Evolutionary conservation across 176 grass and related monocot genomes (phyloP).

Genomic region (Musa schizocarpa): DNA sequence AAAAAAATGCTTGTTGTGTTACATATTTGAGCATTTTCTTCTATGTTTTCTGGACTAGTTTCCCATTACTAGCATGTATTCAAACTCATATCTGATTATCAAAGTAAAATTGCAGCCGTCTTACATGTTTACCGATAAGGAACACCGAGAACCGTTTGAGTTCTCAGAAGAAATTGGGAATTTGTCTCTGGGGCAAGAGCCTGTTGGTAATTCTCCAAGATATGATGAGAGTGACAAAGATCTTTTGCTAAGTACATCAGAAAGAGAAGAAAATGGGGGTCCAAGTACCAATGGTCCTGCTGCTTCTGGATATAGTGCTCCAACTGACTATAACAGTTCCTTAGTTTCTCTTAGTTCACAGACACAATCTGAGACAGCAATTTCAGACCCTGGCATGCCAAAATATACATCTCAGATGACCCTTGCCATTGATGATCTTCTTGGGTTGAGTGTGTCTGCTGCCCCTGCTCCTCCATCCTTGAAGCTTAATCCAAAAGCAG

Average conservation of each 20-base stretch:
- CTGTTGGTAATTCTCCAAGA: constrained; percentile 67
- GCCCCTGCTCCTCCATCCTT: constrained; percentile 36
- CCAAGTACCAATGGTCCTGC: constrained; percentile 43
- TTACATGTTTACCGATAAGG: constrained; percentile 97
- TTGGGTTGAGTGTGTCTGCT: constrained; percentile 56
- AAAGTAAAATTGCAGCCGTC: constrained; percentile 44
- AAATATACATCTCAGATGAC: constrained; percentile 34
- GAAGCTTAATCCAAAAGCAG: constrained; percentile 65
- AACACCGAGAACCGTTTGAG: constrained; percentile 93
- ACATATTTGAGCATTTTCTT: neutral
- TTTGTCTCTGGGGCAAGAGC: constrained; percentile 52
- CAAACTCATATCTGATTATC: neutral
- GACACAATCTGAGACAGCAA: constrained; percentile 32
- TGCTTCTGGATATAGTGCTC: constrained; percentile 78
- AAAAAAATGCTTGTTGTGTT: neutral
- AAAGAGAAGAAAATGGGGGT: constrained; percentile 78
- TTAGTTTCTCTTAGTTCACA: constrained; percentile 41
- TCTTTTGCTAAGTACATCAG: constrained; percentile 86
- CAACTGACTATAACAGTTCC: constrained; percentile 39
- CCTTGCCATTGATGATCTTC: constrained; percentile 85
- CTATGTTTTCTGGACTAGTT: neutral
- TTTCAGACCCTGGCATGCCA: constrained; percentile 30
- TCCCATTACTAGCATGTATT: neutral
- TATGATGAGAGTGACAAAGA: constrained; percentile 98
- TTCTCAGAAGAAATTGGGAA: constrained; percentile 78